Base-by-base conservation (phyloP, 1,139 yeast species). In the Scheffersomyces lignicola region DNA sequence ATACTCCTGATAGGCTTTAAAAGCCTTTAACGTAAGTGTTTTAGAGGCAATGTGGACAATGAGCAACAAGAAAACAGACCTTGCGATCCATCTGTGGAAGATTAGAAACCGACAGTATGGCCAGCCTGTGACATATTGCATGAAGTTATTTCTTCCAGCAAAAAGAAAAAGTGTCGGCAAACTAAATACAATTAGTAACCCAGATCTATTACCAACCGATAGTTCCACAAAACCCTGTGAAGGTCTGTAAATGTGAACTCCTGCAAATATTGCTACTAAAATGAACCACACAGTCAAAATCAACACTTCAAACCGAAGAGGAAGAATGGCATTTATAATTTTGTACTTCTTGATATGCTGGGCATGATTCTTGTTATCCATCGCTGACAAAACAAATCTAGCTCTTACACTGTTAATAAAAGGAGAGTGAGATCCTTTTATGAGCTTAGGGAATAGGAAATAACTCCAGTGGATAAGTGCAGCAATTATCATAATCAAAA, bases 101-200 rank as follows among this genome's bases (percentile, higher is more conserved):
- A 41, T 32, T 5, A 55, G 27, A 31, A 52, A 54, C n/a, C 51
- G 33, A 2, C 52, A 35, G 34, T 41, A 49, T 18, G 44, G 35
- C 52, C 54, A 49, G 9, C 60, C 58, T n/a, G 60, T 55, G 18
- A 49, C 14, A 54, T 57, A 55, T 35, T 52, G 58, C 34, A 54
- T 37, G 28, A 54, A 41, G 32, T 56, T 55, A 37, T 55, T 55
- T 33, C 62, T 41, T 2, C 62, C 60, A 10, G 53, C 53, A 34
- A 56, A 52, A 18, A 56, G 37, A 10, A 58, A 36, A 18, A 56
- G 35, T 15, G 57, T 35, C 2, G 63, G 62, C 11, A 50, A 32
- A n/a, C 44, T 30, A 22, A 49, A 43, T 2, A 47, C 38, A 12
- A 49, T 47, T 16, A 56, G 30, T n/a, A 52, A 43, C 2, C 62